phyloP scores from a whole-genome alignment of 106 monocot species.

The Vanilla planifolia region DNA sequence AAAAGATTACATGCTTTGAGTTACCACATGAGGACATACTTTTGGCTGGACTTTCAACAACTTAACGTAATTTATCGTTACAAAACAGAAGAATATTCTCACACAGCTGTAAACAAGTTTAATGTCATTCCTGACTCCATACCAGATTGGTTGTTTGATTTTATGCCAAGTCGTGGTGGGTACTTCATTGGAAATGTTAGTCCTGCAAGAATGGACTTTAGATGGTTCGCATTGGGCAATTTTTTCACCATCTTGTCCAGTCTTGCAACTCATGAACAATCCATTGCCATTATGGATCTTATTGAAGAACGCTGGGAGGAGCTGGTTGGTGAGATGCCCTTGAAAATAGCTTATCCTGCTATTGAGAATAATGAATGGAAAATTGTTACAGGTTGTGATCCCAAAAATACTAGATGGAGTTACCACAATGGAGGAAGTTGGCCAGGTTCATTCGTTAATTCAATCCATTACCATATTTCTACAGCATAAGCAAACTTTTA shows the following conservation, averaged over 20 bases:
- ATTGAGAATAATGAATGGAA: slow-evolving; percentile 36
- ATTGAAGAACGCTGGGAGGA: slow-evolving; percentile 42
- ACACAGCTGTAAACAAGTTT: slow-evolving; percentile 26
- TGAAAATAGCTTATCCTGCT: slow-evolving; percentile 34
- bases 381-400: slow-evolving; percentile 27
- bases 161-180: slow-evolving; percentile 21
- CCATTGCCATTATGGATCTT: slow-evolving; percentile 39
- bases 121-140: slow-evolving; percentile 25
- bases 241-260: slow-evolving; percentile 42
- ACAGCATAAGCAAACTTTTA: too few relatives aligned
- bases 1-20: slow-evolving; percentile 12
- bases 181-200: slow-evolving; percentile 28
- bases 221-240: slow-evolving; percentile 40
- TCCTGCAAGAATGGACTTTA: slow-evolving; percentile 24
- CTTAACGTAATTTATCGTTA: slow-evolving; percentile 19
- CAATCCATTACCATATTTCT: too few relatives aligned
- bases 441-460: slow-evolving; percentile 41
- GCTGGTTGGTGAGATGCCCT: slow-evolving; percentile 41
- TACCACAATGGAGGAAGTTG: slow-evolving; percentile 44
- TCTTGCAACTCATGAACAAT: slow-evolving; percentile 30
- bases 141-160: slow-evolving; percentile 25
- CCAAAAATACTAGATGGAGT: slow-evolving; percentile 43
- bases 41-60: slow-evolving; percentile 25
- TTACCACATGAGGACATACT: slow-evolving; percentile 21
- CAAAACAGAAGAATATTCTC: slow-evolving; percentile 23